Evolutionary conservation across 768 basidiomycete genomes (phyloP), one percentile per base, ranked within the genome.

Genomic region (Mycena indigotica): DNA sequence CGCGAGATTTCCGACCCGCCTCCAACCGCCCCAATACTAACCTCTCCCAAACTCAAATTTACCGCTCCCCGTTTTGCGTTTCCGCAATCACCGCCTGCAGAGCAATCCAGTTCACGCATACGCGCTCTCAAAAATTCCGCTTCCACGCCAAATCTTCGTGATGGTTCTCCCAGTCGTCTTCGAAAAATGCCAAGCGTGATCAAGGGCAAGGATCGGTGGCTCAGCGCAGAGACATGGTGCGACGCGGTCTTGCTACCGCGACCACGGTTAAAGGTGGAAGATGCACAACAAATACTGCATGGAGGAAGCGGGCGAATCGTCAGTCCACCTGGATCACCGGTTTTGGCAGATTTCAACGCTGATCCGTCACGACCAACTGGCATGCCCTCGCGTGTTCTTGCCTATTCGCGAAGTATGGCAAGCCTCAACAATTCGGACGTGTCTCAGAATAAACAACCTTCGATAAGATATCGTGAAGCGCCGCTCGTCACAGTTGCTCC

Each of bases 191-290:
- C 63, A 48, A 41, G 53, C 17, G 59, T 69, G 39, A 61, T 73
- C 24, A 84, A 77, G 64, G 75, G 75, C 13, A 82, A 77, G 60
- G 85, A 88, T 28, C 76, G 84, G 5, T 91, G 87, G 88, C 65
- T 91, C 2, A 82, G 85, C 2, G 82, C 88, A 0, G 88, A 91
- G 72, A 85, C 86, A 17, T 91, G 89, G 88, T 93, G 90, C 70
- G 89, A 92, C 61, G 89, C 89, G 0, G 65, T 92, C 8, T 70
- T 92, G 24, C 86, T 91, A 55, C 91, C 91, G 2, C 82, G 88
- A 1, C 91, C 91, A 13, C 78, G 89, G 50, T 81, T 93, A 64
- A 83, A 80, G 66, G 56, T 84, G 57, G 80, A 79, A 61, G 66
- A 21, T 55, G 67, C 57, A 57, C 56, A 55, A 40, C 55, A 51